Evolutionary conservation across 495 filamentous ascomycete species (phyloP).

Genomic region (Cetradonia linearis): DNA sequence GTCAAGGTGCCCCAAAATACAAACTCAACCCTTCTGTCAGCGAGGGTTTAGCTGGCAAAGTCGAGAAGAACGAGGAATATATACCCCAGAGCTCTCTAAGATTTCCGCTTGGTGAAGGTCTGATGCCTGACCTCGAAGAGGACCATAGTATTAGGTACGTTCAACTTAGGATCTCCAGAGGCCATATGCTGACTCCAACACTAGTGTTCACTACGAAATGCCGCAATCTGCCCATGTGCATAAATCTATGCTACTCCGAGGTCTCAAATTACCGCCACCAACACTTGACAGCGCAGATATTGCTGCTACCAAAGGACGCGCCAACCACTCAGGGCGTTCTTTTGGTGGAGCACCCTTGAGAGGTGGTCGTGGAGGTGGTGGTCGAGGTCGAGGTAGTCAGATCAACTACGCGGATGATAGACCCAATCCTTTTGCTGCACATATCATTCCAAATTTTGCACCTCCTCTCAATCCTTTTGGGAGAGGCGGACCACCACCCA

Average conservation of each 20-base stretch:
- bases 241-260: constrained; percentile 89
- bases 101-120: constrained; percentile 52
- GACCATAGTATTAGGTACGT: constrained; percentile 74
- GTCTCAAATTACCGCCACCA: constrained; percentile 58
- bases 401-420: constrained; percentile 39
- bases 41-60: constrained; percentile 66
- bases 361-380: constrained; percentile 33
- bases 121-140: constrained; percentile 67
- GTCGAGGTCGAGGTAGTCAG: constrained; percentile 42
- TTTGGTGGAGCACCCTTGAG: constrained; percentile 53
- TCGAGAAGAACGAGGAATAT: constrained; percentile 71
- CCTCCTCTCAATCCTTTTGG: constrained; percentile 26
- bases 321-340: constrained; percentile 47
- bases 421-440: constrained; percentile 46
- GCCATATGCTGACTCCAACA: constrained; percentile 28
- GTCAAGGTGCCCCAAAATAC: constrained; percentile 53
- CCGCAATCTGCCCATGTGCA: constrained; percentile 60
- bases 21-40: constrained; percentile 63
- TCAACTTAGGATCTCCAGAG: background rate
- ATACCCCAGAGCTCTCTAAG: constrained; percentile 61
- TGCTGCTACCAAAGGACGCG: constrained; percentile 51
- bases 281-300: constrained; percentile 66
- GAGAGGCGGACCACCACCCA: constrained; percentile 19
- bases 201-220: constrained; percentile 74
- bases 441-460: constrained; percentile 42